A percentile compares a stretch with the other conserved stretches of the same genome.
Evolutionary conservation across 2,329 filamentous ascomycete species (phyloP).

Genomic region (Pseudocercospora vitis): DNA sequence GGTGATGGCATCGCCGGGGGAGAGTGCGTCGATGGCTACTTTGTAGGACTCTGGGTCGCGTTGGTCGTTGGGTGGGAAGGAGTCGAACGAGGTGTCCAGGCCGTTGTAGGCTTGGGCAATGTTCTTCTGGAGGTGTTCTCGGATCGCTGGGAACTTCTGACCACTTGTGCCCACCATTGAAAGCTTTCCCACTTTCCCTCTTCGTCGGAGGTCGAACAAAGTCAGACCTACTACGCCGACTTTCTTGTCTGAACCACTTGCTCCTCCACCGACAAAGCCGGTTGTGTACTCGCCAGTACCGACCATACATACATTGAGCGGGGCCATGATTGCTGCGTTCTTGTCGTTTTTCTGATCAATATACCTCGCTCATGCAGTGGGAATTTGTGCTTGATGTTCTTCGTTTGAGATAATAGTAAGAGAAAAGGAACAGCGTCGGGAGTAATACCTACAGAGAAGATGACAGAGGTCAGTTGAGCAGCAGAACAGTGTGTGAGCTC

Average conservation of each 20-base stretch:
- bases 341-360: neutral
- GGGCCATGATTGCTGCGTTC: slow-evolving; percentile 42
- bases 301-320: slow-evolving; percentile 57
- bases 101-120: slow-evolving; percentile 78
- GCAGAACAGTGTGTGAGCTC: slow-evolving; percentile 1
- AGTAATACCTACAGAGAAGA: neutral
- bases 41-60: slow-evolving; percentile 84
- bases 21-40: slow-evolving; percentile 77
- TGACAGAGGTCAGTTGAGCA: neutral
- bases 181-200: slow-evolving; percentile 83
- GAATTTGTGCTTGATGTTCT: no score
- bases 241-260: slow-evolving; percentile 90
- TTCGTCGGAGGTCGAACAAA: slow-evolving; percentile 80
- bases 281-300: slow-evolving; percentile 97
- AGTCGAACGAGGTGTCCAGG: slow-evolving; percentile 81
- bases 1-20: slow-evolving; percentile 82
- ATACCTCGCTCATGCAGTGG: no score
- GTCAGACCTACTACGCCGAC: slow-evolving; percentile 90
- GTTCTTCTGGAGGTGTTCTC: slow-evolving; percentile 84
- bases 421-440: neutral
- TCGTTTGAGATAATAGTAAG: no score
- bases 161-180: slow-evolving; percentile 90
- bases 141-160: slow-evolving; percentile 86
- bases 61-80: slow-evolving; percentile 72
- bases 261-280: slow-evolving; percentile 81